Conservation (phyloP, 208 protist genomes). For the Acanthamoeba castellanii region DNA sequence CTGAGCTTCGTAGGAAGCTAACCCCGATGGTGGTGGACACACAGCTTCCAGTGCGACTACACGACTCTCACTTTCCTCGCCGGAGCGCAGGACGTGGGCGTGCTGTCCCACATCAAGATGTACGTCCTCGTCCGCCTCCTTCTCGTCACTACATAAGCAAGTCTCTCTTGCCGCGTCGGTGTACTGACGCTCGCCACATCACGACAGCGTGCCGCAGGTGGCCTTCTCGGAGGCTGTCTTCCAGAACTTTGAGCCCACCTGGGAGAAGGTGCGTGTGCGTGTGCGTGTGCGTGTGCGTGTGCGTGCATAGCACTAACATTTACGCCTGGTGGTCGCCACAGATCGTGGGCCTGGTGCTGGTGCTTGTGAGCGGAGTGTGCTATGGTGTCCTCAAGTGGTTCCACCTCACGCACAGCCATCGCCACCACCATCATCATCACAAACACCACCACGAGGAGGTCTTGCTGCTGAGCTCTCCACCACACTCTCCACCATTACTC, state of each 20-base stretch:
- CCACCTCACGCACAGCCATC: slow-evolving; percentile 31
- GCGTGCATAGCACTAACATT: not conserved
- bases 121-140: not conserved
- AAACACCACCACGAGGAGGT: not conserved
- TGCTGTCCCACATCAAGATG: slow-evolving; percentile 57
- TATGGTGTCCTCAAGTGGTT: slow-evolving; percentile 63
- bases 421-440: not conserved
- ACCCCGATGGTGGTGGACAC: not conserved
- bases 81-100: slow-evolving; percentile 57
- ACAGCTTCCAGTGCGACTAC: slow-evolving; percentile 43
- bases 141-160: not conserved
- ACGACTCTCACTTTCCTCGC: slow-evolving; percentile 47
- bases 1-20: no score
- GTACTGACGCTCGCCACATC: not conserved
- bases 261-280: slow-evolving; percentile 23
- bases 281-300: not conserved
- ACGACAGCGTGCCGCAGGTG: slow-evolving; percentile 11
- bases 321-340: not conserved
- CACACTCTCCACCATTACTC: not conserved
- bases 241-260: slow-evolving; percentile 42
- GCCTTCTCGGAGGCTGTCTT: slow-evolving; percentile 21
- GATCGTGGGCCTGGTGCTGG: slow-evolving; percentile 34
- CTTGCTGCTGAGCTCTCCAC: not conserved
- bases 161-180: not conserved
- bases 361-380: slow-evolving; percentile 10